Evolutionary conservation across 257 asterid genomes (phyloP), one percentile per base, ranked within the genome.

Genomic region (Paraleonurus japonicus): DNA sequence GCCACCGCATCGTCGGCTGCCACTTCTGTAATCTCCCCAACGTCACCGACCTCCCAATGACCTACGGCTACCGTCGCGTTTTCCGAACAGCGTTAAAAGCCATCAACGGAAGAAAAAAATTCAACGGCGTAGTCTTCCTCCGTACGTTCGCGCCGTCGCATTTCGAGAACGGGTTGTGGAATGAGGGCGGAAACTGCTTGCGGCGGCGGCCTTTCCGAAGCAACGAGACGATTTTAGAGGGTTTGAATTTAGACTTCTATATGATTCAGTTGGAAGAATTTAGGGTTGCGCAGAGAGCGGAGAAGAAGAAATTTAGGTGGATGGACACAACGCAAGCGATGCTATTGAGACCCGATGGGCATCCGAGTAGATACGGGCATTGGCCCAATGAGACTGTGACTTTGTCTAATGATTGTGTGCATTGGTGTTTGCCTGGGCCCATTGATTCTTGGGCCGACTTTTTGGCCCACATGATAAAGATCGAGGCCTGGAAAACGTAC

Each of bases 331-430:
- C 92, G 28, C 78, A 69, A 47, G 85, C 83, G 2, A 86, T 85
- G 95, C 57, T 79, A 7, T 9, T 86, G 78, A 77, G 95, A 67
- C 90, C 92, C 62, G 95, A 88, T 53, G 95, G 90, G 68, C 92
- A 88, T 53, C 95, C 95, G 28, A 84, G 88, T 54, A 76, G 79
- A 11, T 88, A 74, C 13, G 89, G 95, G 69, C 95, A 88, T 47
- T 76, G 87, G 92, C 81, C 86, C 78, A 43, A 75, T 43, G 77
- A 82, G 85, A 86, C 80, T 26, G 87, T 84, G 58, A 76, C 84
- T 0, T 1, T 82, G 55, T 70, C 71, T 3, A 83, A 80, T 57
- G 87, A 83, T 6, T 83, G 87, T 13, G 81, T 83, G 61, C 87
- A 83, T 67, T 83, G 87, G 87, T 83, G 87, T 15, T 72, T 83